phyloP scores from a whole-genome alignment of 2,329 filamentous ascomycete species.

The Botrytis medusae region DNA sequence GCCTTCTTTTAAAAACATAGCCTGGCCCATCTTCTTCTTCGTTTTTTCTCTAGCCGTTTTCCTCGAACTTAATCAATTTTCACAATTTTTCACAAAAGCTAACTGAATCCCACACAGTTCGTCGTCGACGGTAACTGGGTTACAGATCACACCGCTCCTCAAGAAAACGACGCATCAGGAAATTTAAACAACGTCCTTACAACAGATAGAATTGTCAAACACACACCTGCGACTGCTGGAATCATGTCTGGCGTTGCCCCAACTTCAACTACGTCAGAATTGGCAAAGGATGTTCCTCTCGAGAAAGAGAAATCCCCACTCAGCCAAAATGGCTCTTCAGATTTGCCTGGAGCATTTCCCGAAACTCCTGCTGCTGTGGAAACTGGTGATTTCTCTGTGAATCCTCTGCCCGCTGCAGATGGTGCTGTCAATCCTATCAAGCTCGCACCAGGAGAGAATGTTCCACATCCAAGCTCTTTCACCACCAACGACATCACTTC shows the following conservation, averaged over 20 bases:
- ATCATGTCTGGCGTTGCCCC: slow-evolving; percentile 68
- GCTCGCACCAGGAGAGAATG: slow-evolving; percentile 75
- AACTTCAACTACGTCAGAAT: slow-evolving; percentile 67
- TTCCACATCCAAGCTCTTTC: slow-evolving; percentile 66
- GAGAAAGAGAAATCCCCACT: slow-evolving; percentile 44
- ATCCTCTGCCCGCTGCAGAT: slow-evolving; percentile 62
- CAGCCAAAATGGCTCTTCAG: slow-evolving; percentile 43
- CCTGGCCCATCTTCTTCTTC: slow-evolving; percentile 5
- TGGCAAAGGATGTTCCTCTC: slow-evolving; percentile 67
- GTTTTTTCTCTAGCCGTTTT: background rate
- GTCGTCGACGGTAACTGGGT: slow-evolving; percentile 92
- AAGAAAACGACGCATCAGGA: slow-evolving; percentile 77
- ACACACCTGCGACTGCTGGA: slow-evolving; percentile 47
- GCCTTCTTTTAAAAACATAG: slow-evolving; percentile 11
- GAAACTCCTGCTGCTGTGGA: slow-evolving; percentile 60
- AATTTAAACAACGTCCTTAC: slow-evolving; percentile 93
- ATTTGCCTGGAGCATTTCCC: slow-evolving; percentile 68
- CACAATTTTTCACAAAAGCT: slow-evolving; percentile 8
- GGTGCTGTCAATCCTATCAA: slow-evolving; percentile 76
- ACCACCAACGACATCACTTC: slow-evolving; percentile 67
- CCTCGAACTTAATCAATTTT: background rate
- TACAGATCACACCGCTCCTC: slow-evolving; percentile 75
- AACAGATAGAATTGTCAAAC: slow-evolving; percentile 64
- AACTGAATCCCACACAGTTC: slow-evolving; percentile 58
- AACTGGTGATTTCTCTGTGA: slow-evolving; percentile 50